Conservation (phyloP, 768 basidiomycete genomes). For the Xerocomus potaroensis region DNA sequence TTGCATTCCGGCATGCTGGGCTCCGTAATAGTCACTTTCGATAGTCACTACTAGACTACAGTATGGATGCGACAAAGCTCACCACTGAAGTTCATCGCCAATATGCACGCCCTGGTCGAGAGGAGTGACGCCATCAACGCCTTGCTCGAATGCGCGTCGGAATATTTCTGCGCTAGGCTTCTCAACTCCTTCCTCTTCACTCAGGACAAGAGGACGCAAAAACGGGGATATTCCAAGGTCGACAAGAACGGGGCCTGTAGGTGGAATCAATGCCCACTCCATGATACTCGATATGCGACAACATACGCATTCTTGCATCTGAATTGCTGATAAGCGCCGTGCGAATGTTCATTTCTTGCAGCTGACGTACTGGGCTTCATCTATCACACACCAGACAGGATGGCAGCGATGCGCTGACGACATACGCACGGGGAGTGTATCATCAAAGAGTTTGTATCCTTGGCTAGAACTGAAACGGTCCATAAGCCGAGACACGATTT, state of each 20-base stretch:
- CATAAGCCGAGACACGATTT: conserved; percentile 61
- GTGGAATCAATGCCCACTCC: neutral
- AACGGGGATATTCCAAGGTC: conserved; percentile 53
- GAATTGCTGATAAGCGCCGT: conserved; percentile 70
- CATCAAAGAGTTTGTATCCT: conserved; percentile 62
- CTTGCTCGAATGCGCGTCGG: conserved; percentile 33
- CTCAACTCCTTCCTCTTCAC: conserved; percentile 64
- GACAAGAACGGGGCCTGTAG: conserved; percentile 45
- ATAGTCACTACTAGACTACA: conserved; percentile 1
- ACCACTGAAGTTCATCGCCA: conserved; percentile 72
- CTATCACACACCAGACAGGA: conserved; percentile 5
- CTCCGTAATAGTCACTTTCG: conserved; percentile 64
- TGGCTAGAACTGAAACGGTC: conserved; percentile 63
- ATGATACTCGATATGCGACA: neutral
- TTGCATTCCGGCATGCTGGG: conserved; percentile 48
- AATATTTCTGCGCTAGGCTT: conserved; percentile 67
- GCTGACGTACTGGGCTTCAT: conserved; percentile 36
- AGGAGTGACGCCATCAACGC: neutral
- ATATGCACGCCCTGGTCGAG: conserved; percentile 56
- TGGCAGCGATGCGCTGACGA: conserved; percentile 1
- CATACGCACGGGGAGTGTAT: conserved; percentile 45
- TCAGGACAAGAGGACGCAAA: conserved; percentile 57
- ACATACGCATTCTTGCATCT: conserved; percentile 66
- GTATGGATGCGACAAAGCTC: conserved; percentile 15
- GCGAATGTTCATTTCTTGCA: conserved; percentile 43